phyloP scores from a whole-genome alignment of 306 rosid species.

The Boehmeria nivea region DNA sequence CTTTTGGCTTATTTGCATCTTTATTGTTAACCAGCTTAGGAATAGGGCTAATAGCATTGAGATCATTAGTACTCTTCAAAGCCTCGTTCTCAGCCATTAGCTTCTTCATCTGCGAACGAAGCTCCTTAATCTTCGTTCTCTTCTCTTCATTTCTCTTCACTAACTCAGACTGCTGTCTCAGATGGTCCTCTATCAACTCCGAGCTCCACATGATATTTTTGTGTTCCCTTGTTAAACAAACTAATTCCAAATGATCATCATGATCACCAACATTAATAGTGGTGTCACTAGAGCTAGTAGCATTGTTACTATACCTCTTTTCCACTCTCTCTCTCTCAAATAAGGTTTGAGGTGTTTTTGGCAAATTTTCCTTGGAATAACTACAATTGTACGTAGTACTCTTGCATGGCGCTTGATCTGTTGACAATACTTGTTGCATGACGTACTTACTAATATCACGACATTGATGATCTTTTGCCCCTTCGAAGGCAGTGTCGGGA shows the following conservation, averaged over 20 bases:
- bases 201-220: constrained; percentile 12
- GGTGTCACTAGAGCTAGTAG: not conserved
- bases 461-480: not conserved
- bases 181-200: constrained; percentile 15
- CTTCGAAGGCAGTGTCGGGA: no score
- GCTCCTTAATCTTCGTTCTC: constrained; percentile 19
- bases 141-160: constrained; percentile 23
- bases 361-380: no score
- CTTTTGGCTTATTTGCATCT: not conserved
- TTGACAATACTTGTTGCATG: not conserved
- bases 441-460: no score
- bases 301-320: not conserved
- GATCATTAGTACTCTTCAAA: not conserved
- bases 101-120: not conserved
- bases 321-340: not conserved
- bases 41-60: not conserved
- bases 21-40: not conserved
- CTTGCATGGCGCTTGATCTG: not conserved
- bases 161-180: constrained; percentile 27
- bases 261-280: not conserved
- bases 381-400: no score
- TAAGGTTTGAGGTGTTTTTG: not conserved
- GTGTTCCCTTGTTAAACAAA: not conserved
- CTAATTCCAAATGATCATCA: not conserved
- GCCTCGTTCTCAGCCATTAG: constrained; percentile 16